Evolutionary conservation across 192 early-diverging fungal species (phyloP).

Genomic region (Mortierella claussenii): DNA sequence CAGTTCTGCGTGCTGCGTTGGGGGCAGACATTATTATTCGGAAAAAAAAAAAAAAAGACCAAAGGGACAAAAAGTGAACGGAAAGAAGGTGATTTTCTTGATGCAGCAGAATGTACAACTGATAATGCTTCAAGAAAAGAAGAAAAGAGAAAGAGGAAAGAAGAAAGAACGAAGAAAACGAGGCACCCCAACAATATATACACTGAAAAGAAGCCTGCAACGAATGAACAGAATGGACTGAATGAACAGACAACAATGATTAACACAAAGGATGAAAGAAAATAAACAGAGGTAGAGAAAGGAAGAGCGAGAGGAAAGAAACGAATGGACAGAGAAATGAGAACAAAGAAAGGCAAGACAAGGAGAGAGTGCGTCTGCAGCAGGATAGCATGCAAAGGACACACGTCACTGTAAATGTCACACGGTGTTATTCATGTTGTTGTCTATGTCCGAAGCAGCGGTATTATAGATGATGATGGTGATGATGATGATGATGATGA

Average conservation of each 20-base stretch:
- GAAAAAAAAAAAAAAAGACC: conserved; percentile 4
- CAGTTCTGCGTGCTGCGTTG: conserved; percentile 57
- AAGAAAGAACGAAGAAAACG: conserved; percentile 11
- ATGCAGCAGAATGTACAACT: background rate
- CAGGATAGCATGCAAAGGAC: too few relatives aligned
- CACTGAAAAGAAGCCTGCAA: too few relatives aligned
- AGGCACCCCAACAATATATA: too few relatives aligned
- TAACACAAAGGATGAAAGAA: too few relatives aligned
- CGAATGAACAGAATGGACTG: too few relatives aligned
- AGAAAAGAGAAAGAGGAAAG: conserved; percentile 7
- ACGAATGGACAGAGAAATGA: conserved; percentile 2
- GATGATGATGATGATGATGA: too few relatives aligned
- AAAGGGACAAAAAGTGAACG: background rate
- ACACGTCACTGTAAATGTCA: too few relatives aligned
- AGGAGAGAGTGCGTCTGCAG: too few relatives aligned
- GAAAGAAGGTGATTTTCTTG: background rate
- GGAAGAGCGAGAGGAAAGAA: background rate
- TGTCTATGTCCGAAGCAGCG: too few relatives aligned
- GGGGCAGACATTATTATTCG: conserved; percentile 49
- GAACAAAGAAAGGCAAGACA: conserved; percentile 4
- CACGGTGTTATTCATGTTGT: too few relatives aligned
- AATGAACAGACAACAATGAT: too few relatives aligned
- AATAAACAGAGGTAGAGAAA: background rate
- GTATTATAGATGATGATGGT: too few relatives aligned
- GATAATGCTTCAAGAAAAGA: conserved; percentile 4